These are phyloP conservation scores for Annulohypoxylon stygium DNA, from an alignment of 495 filamentous ascomycete species.

Conservation along the genomic window DNA sequence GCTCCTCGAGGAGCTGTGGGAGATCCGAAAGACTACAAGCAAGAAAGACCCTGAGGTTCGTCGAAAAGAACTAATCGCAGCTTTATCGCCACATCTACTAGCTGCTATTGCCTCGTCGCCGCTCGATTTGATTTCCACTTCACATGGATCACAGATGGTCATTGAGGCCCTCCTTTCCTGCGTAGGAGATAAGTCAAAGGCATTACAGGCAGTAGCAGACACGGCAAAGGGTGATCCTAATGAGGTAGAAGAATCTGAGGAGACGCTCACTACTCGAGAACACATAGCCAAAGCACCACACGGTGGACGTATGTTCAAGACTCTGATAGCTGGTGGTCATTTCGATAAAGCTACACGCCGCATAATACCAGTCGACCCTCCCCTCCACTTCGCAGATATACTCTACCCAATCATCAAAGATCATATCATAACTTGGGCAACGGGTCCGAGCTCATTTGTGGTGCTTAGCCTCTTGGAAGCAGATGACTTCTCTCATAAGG, in stretches of 20 bases:
- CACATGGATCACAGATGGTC: slow-evolving; percentile 89
- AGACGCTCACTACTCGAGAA: slow-evolving; percentile 33
- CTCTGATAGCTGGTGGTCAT: slow-evolving; percentile 84
- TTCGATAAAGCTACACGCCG: slow-evolving; percentile 79
- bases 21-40: slow-evolving; percentile 80
- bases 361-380: slow-evolving; percentile 76
- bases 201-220: slow-evolving; percentile 77
- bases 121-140: slow-evolving; percentile 73
- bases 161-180: slow-evolving; percentile 84
- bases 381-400: slow-evolving; percentile 81
- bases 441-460: slow-evolving; percentile 82
- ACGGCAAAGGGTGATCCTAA: slow-evolving; percentile 75
- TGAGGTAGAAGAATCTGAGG: slow-evolving; percentile 57
- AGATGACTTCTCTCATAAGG: slow-evolving; percentile 76
- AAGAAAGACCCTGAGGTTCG: slow-evolving; percentile 89
- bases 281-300: slow-evolving; percentile 72
- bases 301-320: slow-evolving; percentile 89
- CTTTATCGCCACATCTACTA: slow-evolving; percentile 75
- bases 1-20: slow-evolving; percentile 79
- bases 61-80: slow-evolving; percentile 78
- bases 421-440: slow-evolving; percentile 87
- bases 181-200: slow-evolving; percentile 76
- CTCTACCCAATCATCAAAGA: slow-evolving; percentile 82
- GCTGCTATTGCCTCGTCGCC: slow-evolving; percentile 77
- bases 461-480: slow-evolving; percentile 84